A percentile compares a stretch with the other conserved stretches of the same genome.
These are phyloP conservation scores for Hypholoma sublateritium DNA, from an alignment of 768 basidiomycete genomes.

Conservation along the genomic window DNA sequence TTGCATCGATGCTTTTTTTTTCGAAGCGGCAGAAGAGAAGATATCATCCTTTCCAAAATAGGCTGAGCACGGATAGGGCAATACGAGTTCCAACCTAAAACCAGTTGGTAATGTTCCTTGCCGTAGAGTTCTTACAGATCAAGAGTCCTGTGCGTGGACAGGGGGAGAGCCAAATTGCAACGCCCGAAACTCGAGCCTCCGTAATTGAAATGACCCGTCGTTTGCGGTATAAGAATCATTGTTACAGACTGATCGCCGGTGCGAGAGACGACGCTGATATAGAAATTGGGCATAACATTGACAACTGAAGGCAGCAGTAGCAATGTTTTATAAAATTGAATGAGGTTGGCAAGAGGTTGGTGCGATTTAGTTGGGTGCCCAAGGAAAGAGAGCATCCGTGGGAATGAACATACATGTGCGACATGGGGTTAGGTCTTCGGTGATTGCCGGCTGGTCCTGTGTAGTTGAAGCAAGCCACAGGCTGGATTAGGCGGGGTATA, in stretches of 20 bases:
- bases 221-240: not conserved
- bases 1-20: slow-evolving; percentile 14
- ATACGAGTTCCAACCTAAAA: slow-evolving; percentile 2
- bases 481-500: slow-evolving; percentile 23
- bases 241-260: too few species aligned
- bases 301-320: too few species aligned
- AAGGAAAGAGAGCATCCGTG: slow-evolving; percentile 1
- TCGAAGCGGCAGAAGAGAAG: slow-evolving; percentile 24
- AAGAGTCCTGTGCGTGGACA: not conserved
- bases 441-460: slow-evolving; percentile 34
- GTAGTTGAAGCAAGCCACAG: slow-evolving; percentile 43
- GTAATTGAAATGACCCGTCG: too few species aligned
- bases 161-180: too few species aligned
- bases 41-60: slow-evolving; percentile 16
- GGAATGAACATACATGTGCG: not conserved
- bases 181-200: too few species aligned
- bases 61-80: slow-evolving; percentile 14
- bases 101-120: not conserved
- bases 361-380: too few species aligned
- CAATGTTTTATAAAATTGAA: too few species aligned
- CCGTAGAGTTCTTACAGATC: not conserved
- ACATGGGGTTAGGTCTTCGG: slow-evolving; percentile 36
- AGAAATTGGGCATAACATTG: too few species aligned
- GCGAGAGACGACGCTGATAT: too few species aligned
- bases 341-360: too few species aligned